Conservation (phyloP, 345 rosid species). For the Rubroshorea leprosula region DNA sequence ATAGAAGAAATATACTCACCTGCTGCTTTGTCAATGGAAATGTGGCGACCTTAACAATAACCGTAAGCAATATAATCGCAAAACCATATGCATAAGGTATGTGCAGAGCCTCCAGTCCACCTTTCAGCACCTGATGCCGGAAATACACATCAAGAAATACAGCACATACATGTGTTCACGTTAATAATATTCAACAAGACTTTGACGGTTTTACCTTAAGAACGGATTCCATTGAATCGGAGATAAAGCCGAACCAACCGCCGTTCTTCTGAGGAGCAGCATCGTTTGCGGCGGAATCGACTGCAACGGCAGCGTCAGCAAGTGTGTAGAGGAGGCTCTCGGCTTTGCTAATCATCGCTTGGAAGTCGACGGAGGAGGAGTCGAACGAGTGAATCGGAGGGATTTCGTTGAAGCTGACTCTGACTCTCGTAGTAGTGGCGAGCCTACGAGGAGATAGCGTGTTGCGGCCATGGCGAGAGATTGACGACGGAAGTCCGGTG, state of each 20-base stretch:
- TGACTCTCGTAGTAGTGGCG: slow-evolving; percentile 49
- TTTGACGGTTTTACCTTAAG: slow-evolving; percentile 51
- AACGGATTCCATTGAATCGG: slow-evolving; percentile 80
- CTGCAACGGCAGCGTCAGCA: slow-evolving; percentile 83
- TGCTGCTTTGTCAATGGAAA: slow-evolving; percentile 86
- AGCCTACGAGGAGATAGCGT: slow-evolving; percentile 46
- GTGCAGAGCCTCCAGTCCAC: slow-evolving; percentile 65
- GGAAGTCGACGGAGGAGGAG: slow-evolving; percentile 48
- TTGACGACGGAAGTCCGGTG: slow-evolving; percentile 35
- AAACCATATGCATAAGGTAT: slow-evolving; percentile 87
- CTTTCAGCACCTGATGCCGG: slow-evolving; percentile 61
- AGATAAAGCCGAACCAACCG: slow-evolving; percentile 91
- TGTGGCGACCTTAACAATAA: slow-evolving; percentile 75
- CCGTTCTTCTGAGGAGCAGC: slow-evolving; percentile 60
- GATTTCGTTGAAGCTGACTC: slow-evolving; percentile 64
- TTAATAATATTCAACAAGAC: slow-evolving; percentile 1
- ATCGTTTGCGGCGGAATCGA: slow-evolving; percentile 45
- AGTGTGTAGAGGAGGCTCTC: slow-evolving; percentile 75
- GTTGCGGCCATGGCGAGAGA: slow-evolving; percentile 43
- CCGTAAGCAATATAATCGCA: slow-evolving; percentile 79
- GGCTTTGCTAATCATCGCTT: slow-evolving; percentile 38
- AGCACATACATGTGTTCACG: background rate
- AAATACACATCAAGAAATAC: background rate
- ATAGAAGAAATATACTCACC: slow-evolving; percentile 26
- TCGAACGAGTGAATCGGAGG: slow-evolving; percentile 54